Evolutionary conservation across 2,329 filamentous ascomycete genomes (phyloP).

Genomic region (Phyllosticta paracitricarpa): DNA sequence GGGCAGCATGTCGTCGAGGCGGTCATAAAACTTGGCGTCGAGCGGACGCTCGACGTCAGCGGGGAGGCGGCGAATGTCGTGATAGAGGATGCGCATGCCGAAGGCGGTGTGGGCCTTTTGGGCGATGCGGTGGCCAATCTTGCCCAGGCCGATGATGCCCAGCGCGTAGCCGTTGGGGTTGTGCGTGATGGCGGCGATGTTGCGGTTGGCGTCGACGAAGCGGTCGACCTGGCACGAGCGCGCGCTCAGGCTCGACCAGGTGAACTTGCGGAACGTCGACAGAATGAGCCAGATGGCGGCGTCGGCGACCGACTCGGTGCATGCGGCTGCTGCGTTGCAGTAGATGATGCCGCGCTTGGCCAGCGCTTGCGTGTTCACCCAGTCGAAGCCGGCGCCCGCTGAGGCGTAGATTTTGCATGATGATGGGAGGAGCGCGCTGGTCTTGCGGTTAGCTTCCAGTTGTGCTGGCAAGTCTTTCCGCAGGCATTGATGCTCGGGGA

Average conservation of each 20-base stretch:
- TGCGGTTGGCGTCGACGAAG: slow-evolving; percentile 11
- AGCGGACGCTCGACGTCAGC: slow-evolving; percentile 12
- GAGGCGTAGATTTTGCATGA: slow-evolving; percentile 49
- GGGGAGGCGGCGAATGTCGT: slow-evolving; percentile 17
- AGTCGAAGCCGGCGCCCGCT: slow-evolving; percentile 54
- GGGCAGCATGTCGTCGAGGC: slow-evolving; percentile 20
- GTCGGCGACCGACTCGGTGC: slow-evolving; percentile 60
- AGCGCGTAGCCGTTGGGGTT: slow-evolving; percentile 19
- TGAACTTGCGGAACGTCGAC: slow-evolving; percentile 42
- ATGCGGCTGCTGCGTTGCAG: slow-evolving; percentile 34
- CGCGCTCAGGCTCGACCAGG: slow-evolving; percentile 13
- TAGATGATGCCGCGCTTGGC: slow-evolving; percentile 45
- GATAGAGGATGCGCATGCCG: slow-evolving; percentile 26
- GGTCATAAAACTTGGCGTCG: slow-evolving; percentile 18
- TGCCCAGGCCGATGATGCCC: slow-evolving; percentile 28
- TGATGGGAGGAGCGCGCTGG: slow-evolving; percentile 36
- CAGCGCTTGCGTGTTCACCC: slow-evolving; percentile 46
- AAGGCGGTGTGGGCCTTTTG: slow-evolving; percentile 19
- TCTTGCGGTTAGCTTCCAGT: neutral
- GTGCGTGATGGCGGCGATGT: slow-evolving; percentile 12
- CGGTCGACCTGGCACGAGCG: slow-evolving; percentile 12
- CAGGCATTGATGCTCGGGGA: neutral
- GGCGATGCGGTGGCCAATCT: slow-evolving; percentile 24
- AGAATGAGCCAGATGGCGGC: slow-evolving; percentile 51
- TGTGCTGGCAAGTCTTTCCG: neutral